Evolutionary conservation across 2,329 filamentous ascomycete species (phyloP).

Genomic region (Ophidiomyces ophidiicola): DNA sequence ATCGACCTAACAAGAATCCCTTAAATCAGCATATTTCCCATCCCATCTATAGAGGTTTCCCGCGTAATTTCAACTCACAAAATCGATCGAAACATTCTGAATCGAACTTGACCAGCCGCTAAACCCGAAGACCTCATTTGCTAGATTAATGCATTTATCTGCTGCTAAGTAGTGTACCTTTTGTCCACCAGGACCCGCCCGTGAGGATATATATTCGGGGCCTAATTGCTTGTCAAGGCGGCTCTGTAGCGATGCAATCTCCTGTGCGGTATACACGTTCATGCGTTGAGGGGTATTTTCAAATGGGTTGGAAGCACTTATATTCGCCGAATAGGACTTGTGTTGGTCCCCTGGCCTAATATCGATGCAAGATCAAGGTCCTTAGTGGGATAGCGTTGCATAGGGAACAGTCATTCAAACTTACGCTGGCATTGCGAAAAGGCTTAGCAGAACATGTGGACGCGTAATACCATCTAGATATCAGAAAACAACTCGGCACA

Average conservation of each 20-base stretch:
- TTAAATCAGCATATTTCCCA: neutral
- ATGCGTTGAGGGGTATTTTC: conserved; percentile 57
- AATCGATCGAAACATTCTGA: conserved; percentile 87
- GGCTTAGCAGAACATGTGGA: neutral
- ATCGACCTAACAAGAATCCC: conserved; percentile 47
- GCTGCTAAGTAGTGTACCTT: conserved; percentile 92
- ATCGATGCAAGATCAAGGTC: conserved; percentile 2
- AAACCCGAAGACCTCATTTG: conserved; percentile 92
- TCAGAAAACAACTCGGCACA: too few species aligned
- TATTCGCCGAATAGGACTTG: conserved; percentile 34
- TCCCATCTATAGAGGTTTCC: neutral
- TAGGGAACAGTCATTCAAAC: conserved; percentile 16
- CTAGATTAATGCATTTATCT: conserved; percentile 89
- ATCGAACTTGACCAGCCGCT: conserved; percentile 98
- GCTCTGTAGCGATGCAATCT: conserved; percentile 77
- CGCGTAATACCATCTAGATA: too few species aligned
- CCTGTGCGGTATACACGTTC: conserved; percentile 71
- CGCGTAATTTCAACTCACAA: conserved; percentile 40
- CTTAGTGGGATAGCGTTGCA: too few species aligned
- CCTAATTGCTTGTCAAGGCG: conserved; percentile 87
- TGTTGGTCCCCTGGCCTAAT: conserved; percentile 58
- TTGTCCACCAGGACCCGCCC: conserved; percentile 68
- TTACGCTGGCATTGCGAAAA: conserved; percentile 38
- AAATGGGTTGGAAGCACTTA: conserved; percentile 58
- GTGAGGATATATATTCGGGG: conserved; percentile 85